Conservation (phyloP, 371 early-diverging fungal genomes). For the Fennellomyces sp. region DNA sequence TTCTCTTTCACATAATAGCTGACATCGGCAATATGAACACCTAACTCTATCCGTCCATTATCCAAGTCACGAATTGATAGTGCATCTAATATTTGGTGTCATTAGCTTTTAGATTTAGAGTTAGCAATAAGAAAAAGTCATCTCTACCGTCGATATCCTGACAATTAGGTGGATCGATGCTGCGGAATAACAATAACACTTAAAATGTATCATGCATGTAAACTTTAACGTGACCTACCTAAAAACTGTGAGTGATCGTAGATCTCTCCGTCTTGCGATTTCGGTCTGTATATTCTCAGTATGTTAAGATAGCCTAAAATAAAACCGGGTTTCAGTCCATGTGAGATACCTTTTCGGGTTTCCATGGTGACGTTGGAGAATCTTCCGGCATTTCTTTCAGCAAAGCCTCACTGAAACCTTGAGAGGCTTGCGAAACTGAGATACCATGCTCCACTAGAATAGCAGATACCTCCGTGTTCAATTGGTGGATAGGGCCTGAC, state of each 20-base stretch:
- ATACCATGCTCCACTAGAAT: constrained; percentile 81
- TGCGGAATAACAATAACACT: too few relatives aligned
- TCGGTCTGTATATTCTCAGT: constrained; percentile 38
- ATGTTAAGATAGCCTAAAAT: background rate
- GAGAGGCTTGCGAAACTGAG: constrained; percentile 72
- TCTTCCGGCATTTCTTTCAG: constrained; percentile 74
- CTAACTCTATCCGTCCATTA: constrained; percentile 71
- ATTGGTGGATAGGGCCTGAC: constrained; percentile 61
- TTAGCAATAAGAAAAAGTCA: too few relatives aligned
- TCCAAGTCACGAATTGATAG: constrained; percentile 69
- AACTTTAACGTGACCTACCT: constrained; percentile 29
- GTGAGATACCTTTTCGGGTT: constrained; percentile 39
- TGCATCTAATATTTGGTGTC: constrained; percentile 72
- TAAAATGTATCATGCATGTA: too few relatives aligned
- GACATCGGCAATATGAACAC: constrained; percentile 99
- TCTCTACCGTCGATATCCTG: constrained; percentile 87
- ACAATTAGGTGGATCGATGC: constrained; percentile 93
- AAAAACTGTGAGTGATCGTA: constrained; percentile 52
- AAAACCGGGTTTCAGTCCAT: background rate
- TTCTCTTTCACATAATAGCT: constrained; percentile 86
- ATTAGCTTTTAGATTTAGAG: background rate
- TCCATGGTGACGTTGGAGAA: constrained; percentile 59
- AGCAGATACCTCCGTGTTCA: constrained; percentile 77
- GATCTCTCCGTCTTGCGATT: constrained; percentile 54
- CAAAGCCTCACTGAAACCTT: constrained; percentile 67